These are phyloP conservation scores for Sporothrix sp. DNA, from an alignment of 2,329 filamentous ascomycete genomes.

Conservation along the genomic window DNA sequence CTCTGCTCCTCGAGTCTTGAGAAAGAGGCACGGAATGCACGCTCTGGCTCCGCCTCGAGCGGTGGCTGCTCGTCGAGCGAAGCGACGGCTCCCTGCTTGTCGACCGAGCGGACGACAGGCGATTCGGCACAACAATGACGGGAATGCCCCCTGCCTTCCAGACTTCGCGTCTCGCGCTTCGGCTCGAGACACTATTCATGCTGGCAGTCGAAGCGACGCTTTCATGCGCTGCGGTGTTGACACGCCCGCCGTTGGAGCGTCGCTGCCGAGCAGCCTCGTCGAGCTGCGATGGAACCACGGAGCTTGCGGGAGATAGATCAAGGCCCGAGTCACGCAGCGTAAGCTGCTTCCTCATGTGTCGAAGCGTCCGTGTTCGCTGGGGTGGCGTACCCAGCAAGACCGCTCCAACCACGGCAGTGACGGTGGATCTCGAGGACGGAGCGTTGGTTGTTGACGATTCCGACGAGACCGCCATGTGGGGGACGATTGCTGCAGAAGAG, in stretches of 20 bases:
- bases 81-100: conserved; percentile 42
- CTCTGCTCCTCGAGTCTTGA: conserved; percentile 33
- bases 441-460: conserved; percentile 33
- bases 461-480: conserved; percentile 19
- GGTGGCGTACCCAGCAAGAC: conserved; percentile 43
- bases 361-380: conserved; percentile 44
- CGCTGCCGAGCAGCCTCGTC: conserved; percentile 22
- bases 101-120: conserved; percentile 43
- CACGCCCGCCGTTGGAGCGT: conserved; percentile 22
- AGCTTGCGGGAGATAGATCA: conserved; percentile 33
- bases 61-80: conserved; percentile 51
- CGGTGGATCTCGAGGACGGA: conserved; percentile 44
- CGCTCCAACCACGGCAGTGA: conserved; percentile 49
- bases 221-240: conserved; percentile 29
- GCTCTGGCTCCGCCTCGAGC: conserved; percentile 44
- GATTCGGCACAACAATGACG: conserved; percentile 52
- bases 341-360: conserved; percentile 50
- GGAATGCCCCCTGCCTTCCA: conserved; percentile 52
- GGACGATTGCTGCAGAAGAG: conserved; percentile 11
- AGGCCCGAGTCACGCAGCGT: conserved; percentile 39
- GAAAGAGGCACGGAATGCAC: conserved; percentile 37
- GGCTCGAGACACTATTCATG: conserved; percentile 40
- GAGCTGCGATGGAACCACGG: conserved; percentile 32
- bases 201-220: conserved; percentile 42
- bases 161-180: conserved; percentile 47